Conservation (phyloP, 345 rosid species). For the Salix brachista region DNA sequence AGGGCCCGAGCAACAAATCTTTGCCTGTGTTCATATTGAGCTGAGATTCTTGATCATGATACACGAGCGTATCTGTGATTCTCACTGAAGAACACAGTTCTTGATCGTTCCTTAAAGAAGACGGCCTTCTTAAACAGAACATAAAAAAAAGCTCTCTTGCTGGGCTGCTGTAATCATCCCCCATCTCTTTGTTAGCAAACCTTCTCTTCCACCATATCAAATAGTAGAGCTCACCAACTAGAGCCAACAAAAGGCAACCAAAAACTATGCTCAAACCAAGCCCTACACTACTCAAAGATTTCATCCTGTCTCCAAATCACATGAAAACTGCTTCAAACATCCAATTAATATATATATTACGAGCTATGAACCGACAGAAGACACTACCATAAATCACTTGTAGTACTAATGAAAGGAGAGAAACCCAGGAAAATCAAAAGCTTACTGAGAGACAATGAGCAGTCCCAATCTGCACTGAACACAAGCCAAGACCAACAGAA, state of each 20-base stretch:
- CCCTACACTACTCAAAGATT: constrained; percentile 84
- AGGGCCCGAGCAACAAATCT: constrained; percentile 42
- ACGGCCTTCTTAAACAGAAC: constrained; percentile 62
- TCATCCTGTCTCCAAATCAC: constrained; percentile 46
- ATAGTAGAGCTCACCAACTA: constrained; percentile 80
- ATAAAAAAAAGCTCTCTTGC: constrained; percentile 68
- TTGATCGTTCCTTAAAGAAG: constrained; percentile 39
- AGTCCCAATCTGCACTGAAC: constrained; percentile 32
- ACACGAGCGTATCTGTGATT: constrained; percentile 31
- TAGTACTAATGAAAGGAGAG: background rate
- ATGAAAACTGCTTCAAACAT: background rate
- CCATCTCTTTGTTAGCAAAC: constrained; percentile 38
- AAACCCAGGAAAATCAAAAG: constrained; percentile 1
- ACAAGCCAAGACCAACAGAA: constrained; percentile 10
- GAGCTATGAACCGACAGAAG: background rate
- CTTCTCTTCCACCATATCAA: constrained; percentile 90
- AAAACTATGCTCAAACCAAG: constrained; percentile 90
- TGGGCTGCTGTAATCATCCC: constrained; percentile 63
- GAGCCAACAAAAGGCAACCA: constrained; percentile 76
- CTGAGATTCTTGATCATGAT: constrained; percentile 32
- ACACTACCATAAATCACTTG: constrained; percentile 10
- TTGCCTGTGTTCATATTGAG: constrained; percentile 27
- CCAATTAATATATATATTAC: background rate
- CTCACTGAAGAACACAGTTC: constrained; percentile 34
- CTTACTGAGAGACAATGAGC: constrained; percentile 4